Evolutionary conservation across 495 filamentous ascomycete species (phyloP).

Genomic region (Barbatosphaeria neglecta): DNA sequence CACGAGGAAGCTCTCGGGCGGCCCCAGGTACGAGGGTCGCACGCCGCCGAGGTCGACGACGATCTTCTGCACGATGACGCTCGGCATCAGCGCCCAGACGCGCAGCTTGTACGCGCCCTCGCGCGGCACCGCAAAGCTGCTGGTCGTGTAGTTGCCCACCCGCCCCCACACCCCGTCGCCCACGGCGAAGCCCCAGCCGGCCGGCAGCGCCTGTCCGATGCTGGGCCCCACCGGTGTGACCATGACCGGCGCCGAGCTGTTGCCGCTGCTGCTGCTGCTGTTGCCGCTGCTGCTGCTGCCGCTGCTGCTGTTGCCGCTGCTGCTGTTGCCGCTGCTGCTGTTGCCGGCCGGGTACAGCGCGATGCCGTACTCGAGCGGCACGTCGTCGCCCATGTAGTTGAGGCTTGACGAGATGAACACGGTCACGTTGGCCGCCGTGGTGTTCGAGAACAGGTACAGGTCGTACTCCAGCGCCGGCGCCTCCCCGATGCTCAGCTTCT

Average conservation of each 20-base stretch:
- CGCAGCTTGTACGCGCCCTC: slow-evolving; percentile 47
- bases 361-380: slow-evolving; percentile 49
- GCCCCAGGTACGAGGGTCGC: slow-evolving; percentile 51
- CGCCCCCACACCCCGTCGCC: slow-evolving; percentile 47
- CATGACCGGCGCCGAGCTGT: slow-evolving; percentile 25
- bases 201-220: slow-evolving; percentile 36
- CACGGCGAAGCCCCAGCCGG: slow-evolving; percentile 46
- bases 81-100: slow-evolving; percentile 51
- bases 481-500: slow-evolving; percentile 30
- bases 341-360: slow-evolving; percentile 29
- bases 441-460: slow-evolving; percentile 50
- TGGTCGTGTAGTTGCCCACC: slow-evolving; percentile 37
- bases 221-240: slow-evolving; percentile 41
- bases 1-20: slow-evolving; percentile 52
- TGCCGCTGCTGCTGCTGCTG: slow-evolving; percentile 8
- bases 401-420: slow-evolving; percentile 48
- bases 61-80: slow-evolving; percentile 58
- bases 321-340: not conserved
- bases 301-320: slow-evolving; percentile 30
- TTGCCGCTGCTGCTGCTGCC: slow-evolving; percentile 15
- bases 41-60: slow-evolving; percentile 59
- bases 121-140: slow-evolving; percentile 31
- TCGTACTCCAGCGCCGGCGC: slow-evolving; percentile 53
- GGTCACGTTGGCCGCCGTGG: slow-evolving; percentile 43
- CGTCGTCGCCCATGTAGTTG: slow-evolving; percentile 47